Evolutionary conservation across 2,329 filamentous ascomycete species (phyloP), one percentile per base, ranked within the genome.

Genomic region (Myriosclerotinia scirpicola): DNA sequence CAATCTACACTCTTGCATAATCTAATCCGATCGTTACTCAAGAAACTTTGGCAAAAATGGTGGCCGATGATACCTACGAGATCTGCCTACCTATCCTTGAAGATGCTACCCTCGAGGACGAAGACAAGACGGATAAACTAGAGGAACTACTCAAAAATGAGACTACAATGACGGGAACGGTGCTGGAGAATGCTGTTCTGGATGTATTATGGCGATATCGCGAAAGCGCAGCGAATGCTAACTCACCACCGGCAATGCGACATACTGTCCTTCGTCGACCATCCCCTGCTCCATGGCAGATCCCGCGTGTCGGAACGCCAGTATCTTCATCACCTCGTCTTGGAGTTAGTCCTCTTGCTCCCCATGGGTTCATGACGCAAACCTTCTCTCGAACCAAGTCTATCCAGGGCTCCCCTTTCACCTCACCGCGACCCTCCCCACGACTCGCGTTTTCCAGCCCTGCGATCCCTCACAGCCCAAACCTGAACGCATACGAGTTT

Each of bases 401-500:
- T 44, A 90, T 87, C 54, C 89, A 88, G 42, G 91, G 88, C 14
- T 98, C 94, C 48, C 95, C 95, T 0, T 98, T 98, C 78, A 92
- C 91, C 48, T 98, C 94, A 12, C 95, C 95, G 40, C 90, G 93
- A 62, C 93, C 95, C 15, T 98, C 94, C 17, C 95, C 95, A 40
- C 88, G 94, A 70, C 87, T 98, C 65, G 92, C 92, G 54, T 90
- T 96, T 76, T 92, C 93, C 11, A 94, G 92, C 59, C 95, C 95
- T 34, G 86, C 85, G 62, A 97, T 98, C 73, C 95, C 95, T 5
- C 92, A 98, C 78, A 97, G 93, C 73, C 95, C 95, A 50, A 96
- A 86, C 76, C 80, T 98, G 70, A 97, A 96, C 80, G 92, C 93
- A 64, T 99, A 98, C 80, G 92, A 97, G 78, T 97, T 97, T 79